Evolutionary conservation across 495 filamentous ascomycete genomes (phyloP).

Genomic region (Hypoxylon intermedium): DNA sequence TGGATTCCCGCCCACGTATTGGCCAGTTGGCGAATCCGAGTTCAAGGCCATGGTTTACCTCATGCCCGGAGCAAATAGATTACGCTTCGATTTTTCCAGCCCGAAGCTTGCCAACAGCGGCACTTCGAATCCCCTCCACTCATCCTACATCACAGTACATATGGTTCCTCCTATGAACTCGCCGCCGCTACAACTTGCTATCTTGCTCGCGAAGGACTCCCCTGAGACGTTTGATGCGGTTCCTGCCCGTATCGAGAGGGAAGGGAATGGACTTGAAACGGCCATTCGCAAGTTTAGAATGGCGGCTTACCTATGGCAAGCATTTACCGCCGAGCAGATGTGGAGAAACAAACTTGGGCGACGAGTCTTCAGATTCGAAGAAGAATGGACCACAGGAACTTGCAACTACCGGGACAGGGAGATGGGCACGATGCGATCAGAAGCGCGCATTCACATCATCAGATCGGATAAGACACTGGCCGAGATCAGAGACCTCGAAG

Average conservation of each 20-base stretch:
- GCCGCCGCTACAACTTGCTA: conserved; percentile 84
- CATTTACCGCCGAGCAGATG: conserved; percentile 95
- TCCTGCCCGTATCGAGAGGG: conserved; percentile 73
- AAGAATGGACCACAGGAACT: conserved; percentile 87
- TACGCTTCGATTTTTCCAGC: conserved; percentile 85
- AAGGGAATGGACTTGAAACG: conserved; percentile 79
- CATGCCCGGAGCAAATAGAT: conserved; percentile 82
- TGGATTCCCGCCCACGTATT: conserved; percentile 76
- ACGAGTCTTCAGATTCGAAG: conserved; percentile 85
- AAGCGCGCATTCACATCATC: conserved; percentile 86
- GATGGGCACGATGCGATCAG: conserved; percentile 77
- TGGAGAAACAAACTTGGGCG: conserved; percentile 82
- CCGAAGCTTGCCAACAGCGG: conserved; percentile 77
- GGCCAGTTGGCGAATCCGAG: conserved; percentile 85
- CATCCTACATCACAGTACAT: conserved; percentile 79
- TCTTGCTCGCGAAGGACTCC: conserved; percentile 85
- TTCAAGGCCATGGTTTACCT: conserved; percentile 91
- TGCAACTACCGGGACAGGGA: conserved; percentile 73
- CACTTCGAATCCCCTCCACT: conserved; percentile 72
- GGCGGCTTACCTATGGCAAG: conserved; percentile 94
- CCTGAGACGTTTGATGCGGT: conserved; percentile 84
- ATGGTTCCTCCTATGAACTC: conserved; percentile 78
- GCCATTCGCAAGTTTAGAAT: conserved; percentile 88
- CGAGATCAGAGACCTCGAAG: conserved; percentile 77
- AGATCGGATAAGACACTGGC: conserved; percentile 81